A percentile compares a stretch with the other conserved stretches of the same genome.
phyloP scores from a whole-genome alignment of 257 asterid species.

The Solanum tarijense region DNA sequence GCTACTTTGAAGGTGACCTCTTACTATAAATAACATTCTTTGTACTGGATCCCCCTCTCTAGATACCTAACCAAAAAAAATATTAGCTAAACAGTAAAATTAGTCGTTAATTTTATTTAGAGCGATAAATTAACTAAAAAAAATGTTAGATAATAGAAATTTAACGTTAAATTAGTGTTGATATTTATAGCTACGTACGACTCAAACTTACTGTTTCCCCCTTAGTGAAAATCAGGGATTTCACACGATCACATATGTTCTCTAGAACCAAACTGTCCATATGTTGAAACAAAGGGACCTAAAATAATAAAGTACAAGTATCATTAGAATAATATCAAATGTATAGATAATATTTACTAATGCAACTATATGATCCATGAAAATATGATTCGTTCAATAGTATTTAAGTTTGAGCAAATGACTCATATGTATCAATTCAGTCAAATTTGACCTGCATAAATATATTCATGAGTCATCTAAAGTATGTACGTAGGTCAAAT shows the following conservation, averaged over 20 bases:
- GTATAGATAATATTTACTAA: not conserved
- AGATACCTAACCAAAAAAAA: constrained; percentile 5
- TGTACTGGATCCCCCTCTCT: constrained; percentile 29
- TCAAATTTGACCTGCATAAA: too few relatives aligned
- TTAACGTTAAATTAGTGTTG: not conserved
- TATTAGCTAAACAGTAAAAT: not conserved
- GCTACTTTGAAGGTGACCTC: constrained; percentile 17
- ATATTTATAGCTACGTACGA: not conserved
- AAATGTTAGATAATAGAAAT: not conserved
- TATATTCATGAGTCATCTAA: not conserved
- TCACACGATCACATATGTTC: constrained; percentile 90
- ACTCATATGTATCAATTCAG: not conserved
- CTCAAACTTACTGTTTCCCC: constrained; percentile 68
- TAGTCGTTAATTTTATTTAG: not conserved
- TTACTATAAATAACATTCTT: constrained; percentile 18
- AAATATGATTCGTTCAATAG: not conserved
- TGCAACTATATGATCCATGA: not conserved
- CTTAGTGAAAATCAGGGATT: constrained; percentile 81
- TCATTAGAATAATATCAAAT: not conserved
- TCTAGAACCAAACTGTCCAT: constrained; percentile 90
- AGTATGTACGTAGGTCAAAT: not conserved
- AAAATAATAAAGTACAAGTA: not conserved
- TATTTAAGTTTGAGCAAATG: not conserved
- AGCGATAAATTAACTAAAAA: not conserved
- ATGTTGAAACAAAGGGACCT: constrained; percentile 95